Conservation (phyloP, 2,329 filamentous ascomycete genomes). For the Penicillium carneum region DNA sequence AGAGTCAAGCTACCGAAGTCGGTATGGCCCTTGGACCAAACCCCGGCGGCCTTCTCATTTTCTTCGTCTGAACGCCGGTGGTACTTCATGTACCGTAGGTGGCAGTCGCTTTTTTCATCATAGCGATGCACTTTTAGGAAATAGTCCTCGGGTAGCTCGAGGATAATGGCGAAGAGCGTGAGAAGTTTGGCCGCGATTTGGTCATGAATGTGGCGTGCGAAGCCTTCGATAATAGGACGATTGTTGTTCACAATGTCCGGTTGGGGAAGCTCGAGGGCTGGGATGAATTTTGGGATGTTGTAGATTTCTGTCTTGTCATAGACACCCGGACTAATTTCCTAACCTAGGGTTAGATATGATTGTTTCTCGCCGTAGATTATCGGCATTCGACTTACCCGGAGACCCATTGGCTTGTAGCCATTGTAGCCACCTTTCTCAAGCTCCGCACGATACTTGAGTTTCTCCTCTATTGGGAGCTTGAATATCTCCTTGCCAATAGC, state of each 20-base stretch:
- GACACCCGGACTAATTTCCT: conserved; percentile 37
- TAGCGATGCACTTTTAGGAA: conserved; percentile 64
- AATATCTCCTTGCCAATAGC: conserved; percentile 66
- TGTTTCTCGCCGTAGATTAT: background rate
- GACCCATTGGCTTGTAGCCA: conserved; percentile 59
- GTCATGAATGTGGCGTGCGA: conserved; percentile 29
- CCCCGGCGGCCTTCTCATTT: conserved; percentile 51
- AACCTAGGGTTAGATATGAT: conserved; percentile 23
- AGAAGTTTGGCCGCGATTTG: conserved; percentile 25
- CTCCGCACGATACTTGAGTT: conserved; percentile 61
- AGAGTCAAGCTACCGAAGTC: conserved; percentile 64
- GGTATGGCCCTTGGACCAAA: conserved; percentile 61
- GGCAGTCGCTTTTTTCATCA: conserved; percentile 64
- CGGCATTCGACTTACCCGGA: conserved; percentile 1
- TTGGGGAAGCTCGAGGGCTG: conserved; percentile 20
- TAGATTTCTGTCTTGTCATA: conserved; percentile 64
- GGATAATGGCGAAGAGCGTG: conserved; percentile 53
- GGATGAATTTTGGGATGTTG: conserved; percentile 63
- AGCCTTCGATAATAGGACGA: conserved; percentile 20
- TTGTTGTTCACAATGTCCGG: conserved; percentile 19
- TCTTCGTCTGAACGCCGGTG: conserved; percentile 57
- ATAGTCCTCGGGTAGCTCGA: conserved; percentile 66
- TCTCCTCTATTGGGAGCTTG: conserved; percentile 62
- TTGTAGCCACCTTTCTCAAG: conserved; percentile 63
- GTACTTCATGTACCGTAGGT: conserved; percentile 68